Conservation (phyloP, 805 yeast species). For the Metschnikowia hibisci region DNA sequence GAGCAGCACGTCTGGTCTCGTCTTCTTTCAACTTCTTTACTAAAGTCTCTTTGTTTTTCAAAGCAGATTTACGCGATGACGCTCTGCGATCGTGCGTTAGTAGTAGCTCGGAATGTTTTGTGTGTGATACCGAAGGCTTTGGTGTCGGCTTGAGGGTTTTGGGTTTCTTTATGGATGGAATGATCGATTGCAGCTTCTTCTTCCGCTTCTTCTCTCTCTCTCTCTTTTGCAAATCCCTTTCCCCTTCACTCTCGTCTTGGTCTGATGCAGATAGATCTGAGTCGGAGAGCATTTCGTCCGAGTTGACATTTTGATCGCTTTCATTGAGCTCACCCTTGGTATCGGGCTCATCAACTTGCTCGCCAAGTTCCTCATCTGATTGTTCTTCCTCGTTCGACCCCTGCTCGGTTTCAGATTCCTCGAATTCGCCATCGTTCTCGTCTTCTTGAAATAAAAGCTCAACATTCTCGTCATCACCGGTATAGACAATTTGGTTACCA, state of each 20-base stretch:
- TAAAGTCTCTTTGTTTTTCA: constrained; percentile 72
- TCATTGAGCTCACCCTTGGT: constrained; percentile 11
- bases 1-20: constrained; percentile 55
- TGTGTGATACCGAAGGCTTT: constrained; percentile 25
- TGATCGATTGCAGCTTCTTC: constrained; percentile 20
- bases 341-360: constrained; percentile 12
- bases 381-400: constrained; percentile 25
- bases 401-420: constrained; percentile 18
- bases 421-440: constrained; percentile 29
- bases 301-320: constrained; percentile 21
- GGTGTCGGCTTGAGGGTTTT: constrained; percentile 22
- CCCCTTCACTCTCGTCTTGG: constrained; percentile 67
- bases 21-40: constrained; percentile 66
- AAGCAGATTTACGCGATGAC: constrained; percentile 73
- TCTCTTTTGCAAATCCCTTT: constrained; percentile 51
- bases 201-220: constrained; percentile 35
- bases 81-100: constrained; percentile 56
- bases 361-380: constrained; percentile 22
- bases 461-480: constrained; percentile 75
- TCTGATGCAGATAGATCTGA: constrained; percentile 50
- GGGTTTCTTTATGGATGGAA: constrained; percentile 33
- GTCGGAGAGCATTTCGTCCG: constrained; percentile 53
- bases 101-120: constrained; percentile 46
- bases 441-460: constrained; percentile 63
- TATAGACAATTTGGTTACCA: constrained; percentile 19